Base-by-base conservation (phyloP, 352 stramenopile species). In the Phytophthora sp. region DNA sequence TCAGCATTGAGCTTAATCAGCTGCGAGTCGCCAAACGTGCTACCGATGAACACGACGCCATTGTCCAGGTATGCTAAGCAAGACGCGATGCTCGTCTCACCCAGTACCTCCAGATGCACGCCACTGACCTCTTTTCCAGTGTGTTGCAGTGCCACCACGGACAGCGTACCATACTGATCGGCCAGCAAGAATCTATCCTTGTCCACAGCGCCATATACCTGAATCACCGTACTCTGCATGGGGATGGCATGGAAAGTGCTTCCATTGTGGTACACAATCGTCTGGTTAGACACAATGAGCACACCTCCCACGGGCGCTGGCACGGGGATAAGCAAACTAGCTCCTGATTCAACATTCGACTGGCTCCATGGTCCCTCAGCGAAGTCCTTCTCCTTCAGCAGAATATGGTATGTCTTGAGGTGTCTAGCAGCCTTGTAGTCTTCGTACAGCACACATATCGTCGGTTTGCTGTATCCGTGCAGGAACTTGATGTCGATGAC, bases 1-100 rank as follows among this genome's bases (percentile, higher is more conserved):
- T 94, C 77, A 2, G 78, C 59, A 54, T 89, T 85, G 13, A 99
- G 87, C 73, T 98, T 96, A 60, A 99, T 86, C 41, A 99, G 67
- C 69, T 99, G 96, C 46, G 91, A 98, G 74, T 99, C 96, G 2
- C 94, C 96, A 57, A 98, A 96, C 12, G 83, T 84, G 66, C 90
- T 98, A 37, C 96, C 97, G 35, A 98, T 90, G 81, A 99, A 99
- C 4, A 98, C 91, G 13, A 97, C 82, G 32, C 96, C 96, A 49
- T 98, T 96, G 62, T 98, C 94, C 27, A 99, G 73, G 56, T 99
- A 99, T 30, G 88, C 84, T 20, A 99, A 70, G 28, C 83, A 91
- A 2, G 92, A 97, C 8, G 93, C 88, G 27, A 97, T 87, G 21
- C 82, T 97, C 4, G 89, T 98, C 37, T 96, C 84, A n/a, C 97